A percentile compares a stretch with the other conserved stretches of the same genome.
Conservation (phyloP, 2,329 filamentous ascomycete species). For the Emergomyces pasteurianus region DNA sequence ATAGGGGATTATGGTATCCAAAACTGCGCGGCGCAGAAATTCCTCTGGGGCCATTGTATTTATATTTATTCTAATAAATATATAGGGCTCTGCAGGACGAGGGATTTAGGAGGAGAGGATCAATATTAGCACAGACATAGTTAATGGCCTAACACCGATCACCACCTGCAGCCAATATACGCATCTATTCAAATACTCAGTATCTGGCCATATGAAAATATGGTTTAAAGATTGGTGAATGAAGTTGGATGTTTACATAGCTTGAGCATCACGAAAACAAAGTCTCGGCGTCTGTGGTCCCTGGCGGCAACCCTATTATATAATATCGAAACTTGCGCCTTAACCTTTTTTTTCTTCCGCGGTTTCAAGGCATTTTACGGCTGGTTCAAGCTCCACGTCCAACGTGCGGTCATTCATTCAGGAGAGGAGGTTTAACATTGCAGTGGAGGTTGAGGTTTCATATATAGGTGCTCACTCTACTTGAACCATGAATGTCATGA, state of each 20-base stretch:
- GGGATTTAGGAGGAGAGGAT: background rate
- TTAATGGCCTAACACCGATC: background rate
- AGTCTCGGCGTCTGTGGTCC: background rate
- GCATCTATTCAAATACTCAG: too few species aligned
- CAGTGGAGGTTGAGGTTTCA: background rate
- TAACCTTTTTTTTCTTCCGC: background rate
- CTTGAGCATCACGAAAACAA: background rate
- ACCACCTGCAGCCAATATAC: background rate
- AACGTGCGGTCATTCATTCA: background rate
- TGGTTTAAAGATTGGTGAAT: background rate
- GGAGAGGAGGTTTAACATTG: background rate
- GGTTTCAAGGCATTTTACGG: background rate
- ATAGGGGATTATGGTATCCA: conserved; percentile 35
- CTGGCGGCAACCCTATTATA: background rate
- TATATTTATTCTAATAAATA: background rate
- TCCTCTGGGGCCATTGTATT: conserved; percentile 8
- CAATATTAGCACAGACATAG: background rate
- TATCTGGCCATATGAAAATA: background rate
- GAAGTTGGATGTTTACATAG: background rate
- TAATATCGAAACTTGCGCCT: background rate
- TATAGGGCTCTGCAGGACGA: background rate
- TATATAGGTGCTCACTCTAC: background rate
- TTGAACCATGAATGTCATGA: conserved; percentile 39
- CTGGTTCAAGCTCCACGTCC: background rate
- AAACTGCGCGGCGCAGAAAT: conserved; percentile 30